Percentiles rank a stretch among this genome's conserved stretches.
Evolutionary conservation across 352 stramenopile species (phyloP).

Genomic region (Globisporangium acanthophoron): DNA sequence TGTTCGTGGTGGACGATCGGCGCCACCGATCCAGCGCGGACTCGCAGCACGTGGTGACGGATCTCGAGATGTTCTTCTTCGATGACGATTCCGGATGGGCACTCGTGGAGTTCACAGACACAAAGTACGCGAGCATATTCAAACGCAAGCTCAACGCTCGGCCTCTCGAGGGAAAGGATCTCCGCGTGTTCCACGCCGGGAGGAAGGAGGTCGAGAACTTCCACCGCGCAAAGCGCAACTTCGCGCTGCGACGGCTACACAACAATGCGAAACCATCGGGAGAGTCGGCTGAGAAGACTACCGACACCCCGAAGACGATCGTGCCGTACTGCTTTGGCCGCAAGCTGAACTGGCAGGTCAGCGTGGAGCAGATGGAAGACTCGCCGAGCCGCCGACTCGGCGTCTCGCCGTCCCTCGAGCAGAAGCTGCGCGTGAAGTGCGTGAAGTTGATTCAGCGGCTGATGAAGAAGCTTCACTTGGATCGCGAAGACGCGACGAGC

Average conservation of each 20-base stretch:
- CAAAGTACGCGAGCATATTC: conserved; percentile 38
- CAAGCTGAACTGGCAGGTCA: conserved; percentile 73
- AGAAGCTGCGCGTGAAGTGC: conserved; percentile 56
- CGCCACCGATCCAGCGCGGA: not conserved
- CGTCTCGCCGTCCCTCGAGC: conserved; percentile 62
- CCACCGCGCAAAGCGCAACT: conserved; percentile 42
- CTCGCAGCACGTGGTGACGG: conserved; percentile 23
- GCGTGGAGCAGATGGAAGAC: conserved; percentile 42
- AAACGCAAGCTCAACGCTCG: conserved; percentile 55
- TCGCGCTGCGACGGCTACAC: conserved; percentile 19
- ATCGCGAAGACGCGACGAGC: conserved; percentile 67
- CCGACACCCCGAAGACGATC: conserved; percentile 10
- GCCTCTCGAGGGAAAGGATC: conserved; percentile 33
- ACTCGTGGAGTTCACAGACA: conserved; percentile 57
- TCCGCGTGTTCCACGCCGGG: conserved; percentile 57
- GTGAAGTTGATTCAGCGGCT: conserved; percentile 61
- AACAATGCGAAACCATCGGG: conserved; percentile 1
- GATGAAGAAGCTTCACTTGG: conserved; percentile 49
- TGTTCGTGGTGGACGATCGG: conserved; percentile 34
- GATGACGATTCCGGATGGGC: conserved; percentile 64
- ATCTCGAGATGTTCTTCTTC: conserved; percentile 70
- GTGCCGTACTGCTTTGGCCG: conserved; percentile 57
- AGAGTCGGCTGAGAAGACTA: not conserved
- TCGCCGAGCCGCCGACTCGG: conserved; percentile 48
- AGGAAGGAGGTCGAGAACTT: conserved; percentile 62